Base-by-base conservation (phyloP, 2,329 filamentous ascomycete species). In the Trichocomaceae sp. region DNA sequence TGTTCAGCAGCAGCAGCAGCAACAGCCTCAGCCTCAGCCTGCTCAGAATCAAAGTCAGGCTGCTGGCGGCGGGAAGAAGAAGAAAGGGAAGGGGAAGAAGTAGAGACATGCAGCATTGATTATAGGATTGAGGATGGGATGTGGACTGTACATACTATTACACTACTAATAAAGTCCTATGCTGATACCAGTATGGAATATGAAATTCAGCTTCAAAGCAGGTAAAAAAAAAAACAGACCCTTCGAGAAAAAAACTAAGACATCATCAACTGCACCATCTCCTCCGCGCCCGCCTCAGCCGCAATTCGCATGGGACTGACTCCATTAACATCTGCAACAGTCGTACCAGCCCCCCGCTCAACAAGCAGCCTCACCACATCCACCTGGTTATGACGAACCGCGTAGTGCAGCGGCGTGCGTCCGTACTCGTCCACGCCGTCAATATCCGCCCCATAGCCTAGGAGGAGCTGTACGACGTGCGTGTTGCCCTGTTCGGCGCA, bases 51-150 rank as follows among this genome's bases (percentile, higher is more conserved):
- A 33, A 12, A 12, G 29, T 53, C 15, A 33, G 19, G 10, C 44
- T 53, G 55, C 52, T 19, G 61, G 57, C 15, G 58, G 59, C 48
- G 63, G 67, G 51, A 72, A 71, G 67, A 84, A 83, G 71, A 87
- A 86, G 75, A 86, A 87, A 74, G 86, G 84, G 73, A 86, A 85
- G 73, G 83, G 83, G 46, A 86, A 85, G 77, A 82, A 83, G 77
- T 15, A 4, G 31, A 15, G 31, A 3, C 15, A 13, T 35, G 31
- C 31, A 33, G 26, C 26, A 5, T 29, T 29, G 26, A 8, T 29
- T 39, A 39, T 39, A 10, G 35, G n/a, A 39, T 39, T 29, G 26
- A 29, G 26, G 26, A 29, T 10, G 26, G 31, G 31, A 35, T 35
- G 12, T 15, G 26, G 10, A 35, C 13, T 35, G 31, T 35, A 35